A percentile compares a stretch with the other conserved stretches of the same genome.
Evolutionary conservation across 139 green algal genomes (phyloP).

Genomic region (Tetraselmis chui): DNA sequence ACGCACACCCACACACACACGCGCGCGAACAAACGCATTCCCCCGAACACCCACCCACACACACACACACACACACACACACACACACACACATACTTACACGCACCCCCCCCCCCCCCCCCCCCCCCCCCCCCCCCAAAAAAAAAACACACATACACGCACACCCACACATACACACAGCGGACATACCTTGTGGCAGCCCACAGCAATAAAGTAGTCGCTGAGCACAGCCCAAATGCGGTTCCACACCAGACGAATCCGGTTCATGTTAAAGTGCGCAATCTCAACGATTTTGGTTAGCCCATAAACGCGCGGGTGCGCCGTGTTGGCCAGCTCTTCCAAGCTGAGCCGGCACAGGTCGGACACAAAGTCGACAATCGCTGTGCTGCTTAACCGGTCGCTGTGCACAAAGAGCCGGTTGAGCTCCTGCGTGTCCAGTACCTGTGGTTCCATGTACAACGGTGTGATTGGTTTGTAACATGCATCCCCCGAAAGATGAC

Average conservation of each 20-base stretch:
- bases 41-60: too few species aligned
- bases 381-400: conserved; percentile 24
- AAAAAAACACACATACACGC: too few species aligned
- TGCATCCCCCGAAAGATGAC: too few species aligned
- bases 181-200: conserved; percentile 27
- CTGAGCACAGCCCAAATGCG: conserved; percentile 89
- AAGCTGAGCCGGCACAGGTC: conserved; percentile 50
- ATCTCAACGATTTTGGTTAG: conserved; percentile 96
- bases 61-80: too few species aligned
- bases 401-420: conserved; percentile 58
- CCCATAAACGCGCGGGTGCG: conserved; percentile 76
- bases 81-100: too few species aligned
- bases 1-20: too few species aligned
- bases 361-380: neutral
- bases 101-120: too few species aligned
- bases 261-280: conserved; percentile 95
- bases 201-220: conserved; percentile 83
- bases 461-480: too few species aligned
- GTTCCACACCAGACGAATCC: conserved; percentile 93
- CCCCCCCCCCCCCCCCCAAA: too few species aligned
- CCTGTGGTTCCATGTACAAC: too few species aligned
- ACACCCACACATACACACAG: too few species aligned
- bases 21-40: too few species aligned
- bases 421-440: conserved; percentile 37
- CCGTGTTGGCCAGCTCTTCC: conserved; percentile 50